These are phyloP conservation scores for Raddia distichophylla DNA, from an alignment of 176 grass and related monocot species.

Conservation along the genomic window DNA sequence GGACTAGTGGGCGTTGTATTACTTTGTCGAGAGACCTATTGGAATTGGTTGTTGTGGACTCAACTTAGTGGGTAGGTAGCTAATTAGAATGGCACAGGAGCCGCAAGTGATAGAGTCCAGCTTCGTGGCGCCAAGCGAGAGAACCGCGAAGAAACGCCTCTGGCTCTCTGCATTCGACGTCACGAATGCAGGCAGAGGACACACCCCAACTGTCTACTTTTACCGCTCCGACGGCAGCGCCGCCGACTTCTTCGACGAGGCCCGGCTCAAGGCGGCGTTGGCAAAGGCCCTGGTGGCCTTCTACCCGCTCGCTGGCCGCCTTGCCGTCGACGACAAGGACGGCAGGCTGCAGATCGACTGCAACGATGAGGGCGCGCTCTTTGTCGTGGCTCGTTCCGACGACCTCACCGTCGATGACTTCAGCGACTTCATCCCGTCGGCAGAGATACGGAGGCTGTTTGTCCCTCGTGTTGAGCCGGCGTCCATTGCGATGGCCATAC, in stretches of 20 bases:
- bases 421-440: conserved; percentile 10
- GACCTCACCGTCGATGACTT: not conserved
- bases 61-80: no score
- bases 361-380: conserved; percentile 48
- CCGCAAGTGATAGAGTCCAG: conserved; percentile 35
- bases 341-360: conserved; percentile 39
- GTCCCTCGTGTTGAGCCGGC: conserved; percentile 12
- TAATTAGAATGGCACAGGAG: no score
- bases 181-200: not conserved
- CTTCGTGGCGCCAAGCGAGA: conserved; percentile 3
- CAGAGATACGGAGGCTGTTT: conserved; percentile 25
- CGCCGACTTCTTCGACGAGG: conserved; percentile 11
- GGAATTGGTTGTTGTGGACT: no score
- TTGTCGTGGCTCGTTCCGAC: conserved; percentile 35
- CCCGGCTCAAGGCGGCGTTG: conserved; percentile 37
- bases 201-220: conserved; percentile 42
- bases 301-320: conserved; percentile 53
- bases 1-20: no score
- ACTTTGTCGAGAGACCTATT: no score
- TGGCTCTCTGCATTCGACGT: conserved; percentile 48
- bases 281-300: conserved; percentile 42
- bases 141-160: conserved; percentile 25
- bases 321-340: not conserved
- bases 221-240: conserved; percentile 1
- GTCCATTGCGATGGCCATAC: conserved; percentile 8